Evolutionary conservation across 2,329 filamentous ascomycete species (phyloP).

Genomic region (Nemania serpens): DNA sequence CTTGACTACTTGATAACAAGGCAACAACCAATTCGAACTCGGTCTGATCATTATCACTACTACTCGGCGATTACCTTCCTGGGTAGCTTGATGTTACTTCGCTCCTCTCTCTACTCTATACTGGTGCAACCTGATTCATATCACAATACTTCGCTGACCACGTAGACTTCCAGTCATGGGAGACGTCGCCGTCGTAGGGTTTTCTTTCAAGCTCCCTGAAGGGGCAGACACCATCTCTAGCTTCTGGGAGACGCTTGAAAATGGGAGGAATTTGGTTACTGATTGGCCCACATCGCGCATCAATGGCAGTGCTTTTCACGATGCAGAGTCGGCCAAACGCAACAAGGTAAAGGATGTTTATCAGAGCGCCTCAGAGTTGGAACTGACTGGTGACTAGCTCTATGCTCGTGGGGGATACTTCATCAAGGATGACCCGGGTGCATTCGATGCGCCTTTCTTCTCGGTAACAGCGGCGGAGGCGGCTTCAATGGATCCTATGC

Average conservation of each 20-base stretch:
- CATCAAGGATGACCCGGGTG: conserved; percentile 41
- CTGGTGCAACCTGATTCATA: no score
- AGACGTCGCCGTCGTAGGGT: conserved; percentile 43
- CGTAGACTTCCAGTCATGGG: conserved; percentile 10
- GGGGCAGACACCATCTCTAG: conserved; percentile 37
- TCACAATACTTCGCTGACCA: not conserved
- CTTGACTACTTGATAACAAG: not conserved
- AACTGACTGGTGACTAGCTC: conserved; percentile 31
- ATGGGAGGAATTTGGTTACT: conserved; percentile 40
- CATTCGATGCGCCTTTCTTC: conserved; percentile 49
- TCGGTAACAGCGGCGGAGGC: conserved; percentile 44
- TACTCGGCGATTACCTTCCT: not conserved
- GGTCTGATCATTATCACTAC: not conserved
- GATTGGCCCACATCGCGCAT: conserved; percentile 42
- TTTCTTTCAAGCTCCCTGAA: conserved; percentile 46
- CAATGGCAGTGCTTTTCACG: conserved; percentile 36
- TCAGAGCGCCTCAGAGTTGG: not conserved
- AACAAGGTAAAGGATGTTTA: conserved; percentile 16
- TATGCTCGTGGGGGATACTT: conserved; percentile 39
- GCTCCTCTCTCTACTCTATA: not conserved
- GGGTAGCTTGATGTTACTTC: not conserved
- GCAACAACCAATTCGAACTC: not conserved
- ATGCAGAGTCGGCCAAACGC: conserved; percentile 7
- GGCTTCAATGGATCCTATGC: conserved; percentile 46
- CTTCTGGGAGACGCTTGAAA: conserved; percentile 44